Conservation (phyloP, 1,284 basidiomycete species). For the Puccinia novopanici region DNA sequence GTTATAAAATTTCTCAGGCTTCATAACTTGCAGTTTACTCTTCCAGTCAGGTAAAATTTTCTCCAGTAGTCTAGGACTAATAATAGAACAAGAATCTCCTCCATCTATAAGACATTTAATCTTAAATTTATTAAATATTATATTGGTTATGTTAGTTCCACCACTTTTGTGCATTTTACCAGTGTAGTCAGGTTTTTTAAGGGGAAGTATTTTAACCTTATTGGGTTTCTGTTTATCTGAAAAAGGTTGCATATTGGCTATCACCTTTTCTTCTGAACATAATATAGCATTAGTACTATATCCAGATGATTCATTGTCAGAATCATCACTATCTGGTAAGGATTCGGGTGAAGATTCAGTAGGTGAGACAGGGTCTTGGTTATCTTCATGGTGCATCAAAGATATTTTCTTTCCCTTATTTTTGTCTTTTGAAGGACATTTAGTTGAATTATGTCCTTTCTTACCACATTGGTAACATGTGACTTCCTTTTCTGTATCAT, state of each 20-base stretch:
- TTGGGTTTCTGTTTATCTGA: not conserved
- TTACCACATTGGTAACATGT: not conserved
- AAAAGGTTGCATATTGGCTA: not conserved
- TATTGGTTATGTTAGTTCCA: conserved; percentile 1
- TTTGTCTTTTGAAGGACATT: not conserved
- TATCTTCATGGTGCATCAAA: not conserved
- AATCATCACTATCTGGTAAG: not conserved
- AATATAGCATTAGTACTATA: not conserved
- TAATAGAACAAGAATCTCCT: conserved; percentile 6
- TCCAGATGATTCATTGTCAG: not conserved
- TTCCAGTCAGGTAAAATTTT: no score
- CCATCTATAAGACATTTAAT: conserved; percentile 15
- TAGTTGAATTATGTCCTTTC: not conserved
- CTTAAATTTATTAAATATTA: conserved; percentile 12
- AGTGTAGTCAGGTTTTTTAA: not conserved
- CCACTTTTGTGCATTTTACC: not conserved
- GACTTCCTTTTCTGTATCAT: not conserved
- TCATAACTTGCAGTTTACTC: no score
- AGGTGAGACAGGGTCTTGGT: not conserved
- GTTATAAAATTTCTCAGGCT: no score
- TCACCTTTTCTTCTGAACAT: not conserved
- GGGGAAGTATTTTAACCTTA: not conserved
- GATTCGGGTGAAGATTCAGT: no score
- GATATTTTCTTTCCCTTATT: not conserved
- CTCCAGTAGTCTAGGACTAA: no score